These are phyloP conservation scores for Eimeria brunetti DNA, from an alignment of 169 alveolate genomes.

Conservation along the genomic window DNA sequence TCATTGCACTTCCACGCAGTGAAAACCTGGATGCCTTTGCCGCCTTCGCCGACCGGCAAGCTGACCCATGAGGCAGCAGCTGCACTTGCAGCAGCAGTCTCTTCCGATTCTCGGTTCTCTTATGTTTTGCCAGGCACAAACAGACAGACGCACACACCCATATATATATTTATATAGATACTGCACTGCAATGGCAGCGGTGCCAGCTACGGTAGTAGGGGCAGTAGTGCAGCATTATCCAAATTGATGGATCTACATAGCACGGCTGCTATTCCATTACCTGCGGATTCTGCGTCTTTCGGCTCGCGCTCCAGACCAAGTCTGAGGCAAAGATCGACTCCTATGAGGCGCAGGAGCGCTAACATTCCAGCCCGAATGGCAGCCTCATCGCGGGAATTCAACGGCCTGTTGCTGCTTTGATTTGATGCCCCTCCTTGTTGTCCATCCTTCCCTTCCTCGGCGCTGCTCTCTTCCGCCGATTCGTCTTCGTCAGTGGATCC, in stretches of 20 bases:
- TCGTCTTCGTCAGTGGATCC: conserved; percentile 27
- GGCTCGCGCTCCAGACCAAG: conserved; percentile 35
- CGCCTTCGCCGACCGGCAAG: background rate
- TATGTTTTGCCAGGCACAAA: background rate
- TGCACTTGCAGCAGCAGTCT: background rate
- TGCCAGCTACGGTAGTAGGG: background rate
- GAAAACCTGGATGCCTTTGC: background rate
- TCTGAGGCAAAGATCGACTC: conserved; percentile 28
- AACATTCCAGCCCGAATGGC: conserved; percentile 28
- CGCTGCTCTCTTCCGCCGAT: background rate
- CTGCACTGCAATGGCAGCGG: background rate
- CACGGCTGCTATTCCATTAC: background rate
- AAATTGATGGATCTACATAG: background rate
- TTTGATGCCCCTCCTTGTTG: background rate
- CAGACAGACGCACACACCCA: background rate
- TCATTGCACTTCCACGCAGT: conserved; percentile 41
- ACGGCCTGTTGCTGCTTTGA: background rate
- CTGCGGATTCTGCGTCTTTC: conserved; percentile 10
- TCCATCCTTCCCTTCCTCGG: background rate
- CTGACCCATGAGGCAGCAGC: conserved; percentile 13
- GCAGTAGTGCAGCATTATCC: background rate
- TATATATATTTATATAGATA: background rate
- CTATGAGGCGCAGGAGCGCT: conserved; percentile 34
- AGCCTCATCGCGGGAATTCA: conserved; percentile 38
- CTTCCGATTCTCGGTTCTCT: conserved; percentile 4